Evolutionary conservation across 1,139 yeast species (phyloP).

Genomic region (Protomyces lactucae-debilis): DNA sequence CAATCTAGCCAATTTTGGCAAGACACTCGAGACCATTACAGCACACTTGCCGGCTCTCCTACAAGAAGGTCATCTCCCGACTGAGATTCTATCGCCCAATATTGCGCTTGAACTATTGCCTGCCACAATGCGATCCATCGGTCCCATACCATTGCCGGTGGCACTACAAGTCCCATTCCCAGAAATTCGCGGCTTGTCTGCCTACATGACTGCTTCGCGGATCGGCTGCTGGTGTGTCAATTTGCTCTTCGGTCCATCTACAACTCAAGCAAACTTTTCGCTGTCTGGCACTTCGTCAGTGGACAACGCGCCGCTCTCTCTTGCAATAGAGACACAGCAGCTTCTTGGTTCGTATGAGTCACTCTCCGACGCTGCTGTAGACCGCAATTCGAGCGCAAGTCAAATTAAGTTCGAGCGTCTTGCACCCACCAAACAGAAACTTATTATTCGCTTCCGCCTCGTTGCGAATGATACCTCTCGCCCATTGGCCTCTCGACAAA

Average conservation of each 20-base stretch:
- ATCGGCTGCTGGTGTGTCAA: constrained; percentile 21
- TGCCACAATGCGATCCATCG: constrained; percentile 1
- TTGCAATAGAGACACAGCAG: constrained; percentile 4
- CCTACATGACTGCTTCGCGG: constrained; percentile 8
- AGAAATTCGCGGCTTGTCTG: constrained; percentile 19
- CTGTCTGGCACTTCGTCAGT: neutral
- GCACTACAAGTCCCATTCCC: constrained; percentile 2
- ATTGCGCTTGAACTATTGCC: constrained; percentile 18
- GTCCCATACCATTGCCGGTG: neutral
- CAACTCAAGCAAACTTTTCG: neutral
- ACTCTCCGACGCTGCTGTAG: neutral
- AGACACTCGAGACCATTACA: constrained; percentile 15
- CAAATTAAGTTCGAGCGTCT: neutral
- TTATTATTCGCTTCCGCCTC: constrained; percentile 11
- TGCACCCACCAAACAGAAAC: neutral
- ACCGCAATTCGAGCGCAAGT: neutral
- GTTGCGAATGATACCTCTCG: neutral
- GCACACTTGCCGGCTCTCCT: constrained; percentile 9
- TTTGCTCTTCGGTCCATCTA: neutral
- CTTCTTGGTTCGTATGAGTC: constrained; percentile 1
- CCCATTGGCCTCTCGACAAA: neutral
- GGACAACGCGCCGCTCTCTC: neutral
- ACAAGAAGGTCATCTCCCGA: constrained; percentile 12
- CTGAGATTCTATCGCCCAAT: constrained; percentile 4
- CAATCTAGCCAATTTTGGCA: constrained; percentile 7